A percentile compares a stretch with the other conserved stretches of the same genome.
phyloP scores from a whole-genome alignment of 345 rosid genomes.

The Gossypium australe region DNA sequence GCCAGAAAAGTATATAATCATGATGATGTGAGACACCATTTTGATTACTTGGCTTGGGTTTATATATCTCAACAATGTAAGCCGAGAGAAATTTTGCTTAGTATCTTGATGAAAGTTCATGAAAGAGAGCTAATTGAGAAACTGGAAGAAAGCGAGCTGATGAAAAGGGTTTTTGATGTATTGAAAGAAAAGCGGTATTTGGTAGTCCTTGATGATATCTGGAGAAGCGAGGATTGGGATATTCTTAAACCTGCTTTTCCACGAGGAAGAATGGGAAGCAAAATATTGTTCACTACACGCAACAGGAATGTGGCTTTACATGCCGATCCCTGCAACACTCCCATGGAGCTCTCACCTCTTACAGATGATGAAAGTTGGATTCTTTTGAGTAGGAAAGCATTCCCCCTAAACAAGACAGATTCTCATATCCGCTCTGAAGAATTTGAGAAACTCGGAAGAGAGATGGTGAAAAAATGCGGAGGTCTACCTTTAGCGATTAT shows the following conservation, averaged over 20 bases:
- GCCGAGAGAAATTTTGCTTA: slow-evolving; percentile 21
- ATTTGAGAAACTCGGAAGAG: background rate
- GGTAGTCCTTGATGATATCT: slow-evolving; percentile 16
- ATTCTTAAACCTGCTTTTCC: slow-evolving; percentile 2
- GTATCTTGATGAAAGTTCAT: slow-evolving; percentile 18
- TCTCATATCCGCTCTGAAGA: background rate
- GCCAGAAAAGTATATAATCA: background rate
- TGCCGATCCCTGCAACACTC: background rate
- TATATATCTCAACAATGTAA: slow-evolving; percentile 21
- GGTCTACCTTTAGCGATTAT: slow-evolving; percentile 22
- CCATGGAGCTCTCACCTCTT: background rate
- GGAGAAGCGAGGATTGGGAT: background rate
- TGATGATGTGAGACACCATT: background rate
- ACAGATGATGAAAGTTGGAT: no score
- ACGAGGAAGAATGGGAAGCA: background rate
- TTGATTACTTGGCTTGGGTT: background rate
- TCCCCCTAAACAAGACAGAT: background rate
- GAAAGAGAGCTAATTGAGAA: background rate
- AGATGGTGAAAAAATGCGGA: slow-evolving; percentile 15
- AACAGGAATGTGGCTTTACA: background rate
- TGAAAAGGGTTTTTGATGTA: background rate
- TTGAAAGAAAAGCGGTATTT: background rate
- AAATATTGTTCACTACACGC: slow-evolving; percentile 3
- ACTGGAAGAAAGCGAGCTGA: background rate
- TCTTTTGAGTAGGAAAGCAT: no score